Conservation (phyloP, 345 rosid species). For the Camelina sativa region DNA sequence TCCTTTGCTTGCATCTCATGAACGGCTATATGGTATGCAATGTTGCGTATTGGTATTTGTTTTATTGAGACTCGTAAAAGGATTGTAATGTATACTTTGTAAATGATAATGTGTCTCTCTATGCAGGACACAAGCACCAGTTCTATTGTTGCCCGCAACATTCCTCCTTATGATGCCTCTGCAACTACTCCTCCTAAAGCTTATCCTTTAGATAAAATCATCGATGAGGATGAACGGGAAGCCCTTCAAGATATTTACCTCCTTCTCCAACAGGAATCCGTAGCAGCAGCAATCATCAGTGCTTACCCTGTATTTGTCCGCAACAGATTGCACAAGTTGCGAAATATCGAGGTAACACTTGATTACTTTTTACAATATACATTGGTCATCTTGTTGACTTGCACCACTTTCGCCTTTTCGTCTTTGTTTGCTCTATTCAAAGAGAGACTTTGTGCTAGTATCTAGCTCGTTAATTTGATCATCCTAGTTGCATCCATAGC, state of each 20-base stretch:
- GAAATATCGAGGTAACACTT: slow-evolving; percentile 52
- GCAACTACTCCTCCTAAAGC: slow-evolving; percentile 65
- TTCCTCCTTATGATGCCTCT: slow-evolving; percentile 6
- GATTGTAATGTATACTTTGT: too few relatives aligned
- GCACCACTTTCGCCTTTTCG: background rate
- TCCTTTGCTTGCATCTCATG: too few relatives aligned
- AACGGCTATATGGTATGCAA: too few relatives aligned
- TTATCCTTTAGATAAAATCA: slow-evolving; percentile 75
- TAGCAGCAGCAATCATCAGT: slow-evolving; percentile 25
- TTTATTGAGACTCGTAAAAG: too few relatives aligned
- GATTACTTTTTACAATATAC: background rate
- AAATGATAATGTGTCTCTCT: too few relatives aligned
- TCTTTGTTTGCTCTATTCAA: background rate
- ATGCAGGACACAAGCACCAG: too few relatives aligned
- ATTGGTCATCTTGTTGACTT: background rate
- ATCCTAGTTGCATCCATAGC: too few relatives aligned
- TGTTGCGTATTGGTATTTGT: too few relatives aligned
- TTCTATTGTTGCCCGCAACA: too few relatives aligned
- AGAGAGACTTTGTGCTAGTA: background rate
- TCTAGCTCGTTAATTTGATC: background rate
- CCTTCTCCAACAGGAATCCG: slow-evolving; percentile 41
- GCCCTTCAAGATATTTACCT: slow-evolving; percentile 61
- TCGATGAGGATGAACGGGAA: slow-evolving; percentile 65
- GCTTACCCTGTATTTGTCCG: slow-evolving; percentile 65
- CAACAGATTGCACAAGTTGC: slow-evolving; percentile 60